Conservation (phyloP, 345 rosid genomes). For the Syzygium aqueum region DNA sequence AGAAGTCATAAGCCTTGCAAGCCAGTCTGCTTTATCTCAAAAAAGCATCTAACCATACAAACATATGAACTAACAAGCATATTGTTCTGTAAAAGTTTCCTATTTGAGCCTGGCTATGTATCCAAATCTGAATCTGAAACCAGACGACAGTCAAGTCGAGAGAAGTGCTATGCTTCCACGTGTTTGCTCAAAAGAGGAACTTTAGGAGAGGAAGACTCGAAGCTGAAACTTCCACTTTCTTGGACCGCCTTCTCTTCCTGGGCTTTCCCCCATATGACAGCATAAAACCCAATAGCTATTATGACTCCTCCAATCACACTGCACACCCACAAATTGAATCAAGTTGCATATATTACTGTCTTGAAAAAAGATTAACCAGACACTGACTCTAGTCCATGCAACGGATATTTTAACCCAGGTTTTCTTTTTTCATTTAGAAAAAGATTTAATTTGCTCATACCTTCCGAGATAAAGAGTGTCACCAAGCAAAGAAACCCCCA, state of each 20-base stretch:
- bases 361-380: neutral
- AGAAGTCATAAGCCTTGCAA: neutral
- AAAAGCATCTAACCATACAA: neutral
- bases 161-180: neutral
- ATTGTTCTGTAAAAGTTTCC: neutral
- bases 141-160: neutral
- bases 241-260: neutral
- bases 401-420: neutral
- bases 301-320: slow-evolving; percentile 8
- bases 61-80: neutral
- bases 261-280: slow-evolving; percentile 12
- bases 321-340: neutral
- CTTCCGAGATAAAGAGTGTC: slow-evolving; percentile 9
- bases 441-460: neutral
- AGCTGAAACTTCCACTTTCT: neutral
- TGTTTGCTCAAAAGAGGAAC: slow-evolving; percentile 4
- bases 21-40: neutral
- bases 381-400: neutral
- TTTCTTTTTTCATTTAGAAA: neutral
- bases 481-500: slow-evolving; percentile 6
- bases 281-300: slow-evolving; percentile 7
- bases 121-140: neutral
- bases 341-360: neutral
- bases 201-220: neutral
- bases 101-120: neutral